Evolutionary conservation across 345 rosid genomes (phyloP).

Genomic region (Melastoma malabathricum): DNA sequence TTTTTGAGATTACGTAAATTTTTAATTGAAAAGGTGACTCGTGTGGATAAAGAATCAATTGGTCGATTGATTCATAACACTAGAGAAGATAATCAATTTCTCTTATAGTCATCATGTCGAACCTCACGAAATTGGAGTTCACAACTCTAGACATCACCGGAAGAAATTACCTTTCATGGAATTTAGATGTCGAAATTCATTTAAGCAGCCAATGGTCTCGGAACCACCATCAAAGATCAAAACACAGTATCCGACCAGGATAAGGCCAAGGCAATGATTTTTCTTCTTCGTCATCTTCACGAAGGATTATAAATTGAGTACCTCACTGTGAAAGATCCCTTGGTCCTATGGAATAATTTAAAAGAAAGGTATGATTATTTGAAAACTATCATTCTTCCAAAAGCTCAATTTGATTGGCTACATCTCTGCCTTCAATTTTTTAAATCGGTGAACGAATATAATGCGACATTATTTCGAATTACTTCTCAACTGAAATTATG

Average conservation of each 20-base stretch:
- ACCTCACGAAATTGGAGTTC: not conserved
- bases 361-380: too few species aligned
- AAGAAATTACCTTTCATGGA: too few species aligned
- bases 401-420: not conserved
- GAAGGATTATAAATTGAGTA: not conserved
- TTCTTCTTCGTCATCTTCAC: not conserved
- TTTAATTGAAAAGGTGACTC: too few species aligned
- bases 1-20: too few species aligned
- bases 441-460: not conserved
- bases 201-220: too few species aligned
- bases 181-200: not conserved
- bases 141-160: too few species aligned
- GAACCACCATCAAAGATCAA: not conserved
- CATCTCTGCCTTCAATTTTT: not conserved
- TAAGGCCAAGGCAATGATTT: not conserved
- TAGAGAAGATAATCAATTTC: too few species aligned
- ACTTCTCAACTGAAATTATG: too few species aligned
- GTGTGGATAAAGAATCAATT: too few species aligned
- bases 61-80: too few species aligned
- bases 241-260: not conserved
- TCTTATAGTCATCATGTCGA: too few species aligned
- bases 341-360: too few species aligned
- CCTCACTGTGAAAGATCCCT: not conserved
- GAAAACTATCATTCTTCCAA: not conserved
- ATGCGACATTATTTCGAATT: not conserved